phyloP scores from a whole-genome alignment of 2,329 filamentous ascomycete species.

The Tolypocladium sp. region DNA sequence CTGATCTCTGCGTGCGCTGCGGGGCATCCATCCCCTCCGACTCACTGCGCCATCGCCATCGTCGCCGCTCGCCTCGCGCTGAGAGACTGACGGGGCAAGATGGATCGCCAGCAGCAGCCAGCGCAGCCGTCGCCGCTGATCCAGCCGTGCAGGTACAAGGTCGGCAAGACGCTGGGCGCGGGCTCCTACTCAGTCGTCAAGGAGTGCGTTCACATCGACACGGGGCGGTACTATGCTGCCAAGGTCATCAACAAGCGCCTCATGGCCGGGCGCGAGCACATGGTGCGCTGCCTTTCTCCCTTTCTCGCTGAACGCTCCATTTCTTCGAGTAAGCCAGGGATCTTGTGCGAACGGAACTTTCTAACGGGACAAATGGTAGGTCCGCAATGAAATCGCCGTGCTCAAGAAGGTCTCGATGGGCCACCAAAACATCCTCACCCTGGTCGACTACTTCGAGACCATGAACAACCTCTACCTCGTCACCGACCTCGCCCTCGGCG shows the following conservation, averaged over 20 bases:
- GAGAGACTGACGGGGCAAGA: no score
- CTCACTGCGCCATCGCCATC: not conserved
- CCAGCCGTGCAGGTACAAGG: constrained; percentile 96
- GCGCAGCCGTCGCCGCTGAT: constrained; percentile 48
- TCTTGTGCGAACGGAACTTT: not conserved
- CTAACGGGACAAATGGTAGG: constrained; percentile 38
- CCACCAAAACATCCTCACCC: constrained; percentile 92
- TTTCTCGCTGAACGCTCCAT: not conserved
- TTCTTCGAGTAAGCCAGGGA: not conserved
- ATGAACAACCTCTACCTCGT: constrained; percentile 99
- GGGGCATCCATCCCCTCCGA: not conserved
- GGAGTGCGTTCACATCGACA: constrained; percentile 97
- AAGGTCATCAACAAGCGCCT: constrained; percentile 99
- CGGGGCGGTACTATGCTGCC: constrained; percentile 93
- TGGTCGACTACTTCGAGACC: constrained; percentile 98
- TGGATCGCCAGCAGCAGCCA: not conserved
- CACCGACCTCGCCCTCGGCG: constrained; percentile 90
- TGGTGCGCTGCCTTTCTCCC: constrained; percentile 49
- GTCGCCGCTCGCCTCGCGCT: not conserved
- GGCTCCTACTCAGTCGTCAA: constrained; percentile 98
- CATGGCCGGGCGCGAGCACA: constrained; percentile 96
- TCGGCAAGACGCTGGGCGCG: constrained; percentile 92
- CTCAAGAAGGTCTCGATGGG: constrained; percentile 98
- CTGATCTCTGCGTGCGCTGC: not conserved
- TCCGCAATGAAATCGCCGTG: constrained; percentile 95